Conservation (phyloP, 108 stramenopile species). For the Nitzschia inconspicua region DNA sequence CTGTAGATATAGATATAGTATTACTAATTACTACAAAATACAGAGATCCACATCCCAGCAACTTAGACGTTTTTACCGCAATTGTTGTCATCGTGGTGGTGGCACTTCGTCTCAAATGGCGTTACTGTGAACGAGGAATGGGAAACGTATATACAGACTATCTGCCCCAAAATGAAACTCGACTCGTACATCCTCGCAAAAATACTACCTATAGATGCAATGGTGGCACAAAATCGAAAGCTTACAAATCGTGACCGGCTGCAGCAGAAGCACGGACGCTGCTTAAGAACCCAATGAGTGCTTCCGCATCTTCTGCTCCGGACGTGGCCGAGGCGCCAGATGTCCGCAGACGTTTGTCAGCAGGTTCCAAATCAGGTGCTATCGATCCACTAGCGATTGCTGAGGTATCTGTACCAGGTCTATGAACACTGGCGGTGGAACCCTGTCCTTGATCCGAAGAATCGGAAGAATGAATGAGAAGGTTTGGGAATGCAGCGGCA, state of each 20-base stretch:
- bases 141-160: too few relatives aligned
- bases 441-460: neutral
- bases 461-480: slow-evolving; percentile 19
- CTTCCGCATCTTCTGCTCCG: slow-evolving; percentile 66
- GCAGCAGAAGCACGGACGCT: slow-evolving; percentile 52
- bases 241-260: slow-evolving; percentile 21
- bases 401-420: neutral
- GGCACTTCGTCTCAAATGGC: too few relatives aligned
- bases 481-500: slow-evolving; percentile 37
- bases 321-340: neutral
- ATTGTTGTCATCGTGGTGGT: slow-evolving; percentile 18
- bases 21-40: too few relatives aligned
- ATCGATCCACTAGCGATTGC: neutral
- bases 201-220: too few relatives aligned
- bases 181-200: too few relatives aligned
- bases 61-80: too few relatives aligned
- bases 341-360: slow-evolving; percentile 45
- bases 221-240: too few relatives aligned
- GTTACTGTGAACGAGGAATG: too few relatives aligned
- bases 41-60: too few relatives aligned
- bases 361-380: slow-evolving; percentile 22
- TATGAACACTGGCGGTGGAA: neutral
- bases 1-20: too few relatives aligned
- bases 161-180: too few relatives aligned
- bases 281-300: slow-evolving; percentile 72